phyloP scores from a whole-genome alignment of 306 rosid genomes.

The Trichosanthes cucumerina region DNA sequence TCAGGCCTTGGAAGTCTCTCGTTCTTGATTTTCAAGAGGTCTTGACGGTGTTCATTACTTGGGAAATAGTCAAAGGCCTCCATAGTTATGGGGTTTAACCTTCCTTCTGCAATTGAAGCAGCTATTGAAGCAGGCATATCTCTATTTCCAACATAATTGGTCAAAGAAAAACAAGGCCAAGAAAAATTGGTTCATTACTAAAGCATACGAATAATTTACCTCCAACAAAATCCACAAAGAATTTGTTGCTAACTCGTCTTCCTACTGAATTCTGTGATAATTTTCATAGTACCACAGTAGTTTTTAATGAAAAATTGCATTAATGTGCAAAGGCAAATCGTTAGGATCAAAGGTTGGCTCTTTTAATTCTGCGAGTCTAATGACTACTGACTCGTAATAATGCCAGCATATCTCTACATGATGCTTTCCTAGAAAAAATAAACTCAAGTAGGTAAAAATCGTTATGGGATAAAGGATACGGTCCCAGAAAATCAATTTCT shows the following conservation, averaged over 20 bases:
- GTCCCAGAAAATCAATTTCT: conserved; percentile 77
- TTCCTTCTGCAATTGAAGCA: conserved; percentile 73
- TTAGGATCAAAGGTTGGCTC: neutral
- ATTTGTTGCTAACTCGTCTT: neutral
- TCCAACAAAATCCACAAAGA: neutral
- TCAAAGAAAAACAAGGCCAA: conserved; percentile 32
- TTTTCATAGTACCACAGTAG: neutral
- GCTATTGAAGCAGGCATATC: conserved; percentile 66
- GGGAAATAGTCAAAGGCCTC: conserved; percentile 50
- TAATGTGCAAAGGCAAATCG: neutral
- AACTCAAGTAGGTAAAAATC: neutral
- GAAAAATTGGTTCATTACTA: neutral
- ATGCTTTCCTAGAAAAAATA: neutral
- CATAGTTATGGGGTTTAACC: conserved; percentile 69
- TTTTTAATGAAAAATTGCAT: neutral
- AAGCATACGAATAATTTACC: neutral
- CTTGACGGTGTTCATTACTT: conserved; percentile 18
- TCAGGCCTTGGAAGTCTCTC: conserved; percentile 20
- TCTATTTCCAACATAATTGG: conserved; percentile 29
- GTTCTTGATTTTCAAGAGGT: conserved; percentile 18
- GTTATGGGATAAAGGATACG: conserved; percentile 49
- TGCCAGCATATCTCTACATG: neutral
- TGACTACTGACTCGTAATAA: neutral
- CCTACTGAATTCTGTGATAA: neutral
- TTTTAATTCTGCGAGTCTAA: neutral